Percentiles rank a stretch among this genome's conserved stretches.
Conservation (phyloP, 371 early-diverging fungal genomes). For the Apophysomyces sp. region DNA sequence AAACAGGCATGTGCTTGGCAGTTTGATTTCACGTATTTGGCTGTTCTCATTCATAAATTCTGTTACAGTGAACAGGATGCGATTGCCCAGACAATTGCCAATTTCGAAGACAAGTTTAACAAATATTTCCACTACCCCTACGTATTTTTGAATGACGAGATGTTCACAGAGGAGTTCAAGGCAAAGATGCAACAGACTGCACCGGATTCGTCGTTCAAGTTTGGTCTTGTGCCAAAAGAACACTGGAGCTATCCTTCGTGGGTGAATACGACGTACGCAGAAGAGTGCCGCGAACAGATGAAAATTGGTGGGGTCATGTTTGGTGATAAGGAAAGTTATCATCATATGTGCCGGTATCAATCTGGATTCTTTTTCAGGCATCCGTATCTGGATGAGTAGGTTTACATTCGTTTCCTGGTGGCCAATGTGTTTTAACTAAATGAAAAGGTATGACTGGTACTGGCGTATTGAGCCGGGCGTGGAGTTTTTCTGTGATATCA, state of each 20-base stretch:
- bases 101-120: slow-evolving; percentile 50
- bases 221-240: slow-evolving; percentile 66
- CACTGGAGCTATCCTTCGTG: slow-evolving; percentile 75
- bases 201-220: slow-evolving; percentile 61
- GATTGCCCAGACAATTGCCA: slow-evolving; percentile 38
- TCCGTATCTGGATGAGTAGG: slow-evolving; percentile 70
- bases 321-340: slow-evolving; percentile 49
- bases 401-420: too few relatives aligned
- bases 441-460: slow-evolving; percentile 86
- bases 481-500: slow-evolving; percentile 77
- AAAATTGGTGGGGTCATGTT: slow-evolving; percentile 27
- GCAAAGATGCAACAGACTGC: slow-evolving; percentile 32
- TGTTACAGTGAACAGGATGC: slow-evolving; percentile 35
- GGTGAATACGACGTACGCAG: slow-evolving; percentile 65
- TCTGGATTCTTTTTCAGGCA: slow-evolving; percentile 92
- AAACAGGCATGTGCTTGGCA: slow-evolving; percentile 34
- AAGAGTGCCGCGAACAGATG: slow-evolving; percentile 52
- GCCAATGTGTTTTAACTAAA: too few relatives aligned
- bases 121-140: slow-evolving; percentile 52
- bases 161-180: slow-evolving; percentile 48
- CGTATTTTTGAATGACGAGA: slow-evolving; percentile 48
- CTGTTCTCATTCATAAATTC: background rate
- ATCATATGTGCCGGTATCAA: slow-evolving; percentile 77
- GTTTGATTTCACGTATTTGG: background rate
- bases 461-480: slow-evolving; percentile 93